Percentiles rank a stretch among this genome's conserved stretches.
phyloP scores from a whole-genome alignment of 2,329 filamentous ascomycete species.

The Microsporum canis region DNA sequence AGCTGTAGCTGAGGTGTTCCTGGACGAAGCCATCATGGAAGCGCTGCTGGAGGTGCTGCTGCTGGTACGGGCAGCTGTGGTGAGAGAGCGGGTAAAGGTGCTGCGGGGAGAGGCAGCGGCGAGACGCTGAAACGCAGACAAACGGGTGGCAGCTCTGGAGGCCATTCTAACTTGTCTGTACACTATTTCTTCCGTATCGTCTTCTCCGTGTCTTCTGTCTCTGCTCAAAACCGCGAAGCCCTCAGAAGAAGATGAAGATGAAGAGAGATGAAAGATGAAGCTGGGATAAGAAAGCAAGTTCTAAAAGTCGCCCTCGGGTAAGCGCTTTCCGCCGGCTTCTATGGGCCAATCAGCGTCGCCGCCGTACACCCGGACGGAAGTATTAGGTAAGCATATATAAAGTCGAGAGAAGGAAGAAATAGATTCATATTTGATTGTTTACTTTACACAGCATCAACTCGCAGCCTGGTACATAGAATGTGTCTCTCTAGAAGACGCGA shows the following conservation, averaged over 20 bases:
- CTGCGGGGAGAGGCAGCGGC: slow-evolving; percentile 25
- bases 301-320: slow-evolving; percentile 1
- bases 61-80: slow-evolving; percentile 1
- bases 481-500: slow-evolving; percentile 1
- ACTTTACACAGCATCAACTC: slow-evolving; percentile 3
- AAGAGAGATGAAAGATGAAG: background rate
- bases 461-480: background rate
- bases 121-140: slow-evolving; percentile 12
- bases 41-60: background rate
- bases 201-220: background rate
- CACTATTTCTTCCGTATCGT: background rate
- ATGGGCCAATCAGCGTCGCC: slow-evolving; percentile 1
- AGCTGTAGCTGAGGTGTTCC: slow-evolving; percentile 8
- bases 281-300: background rate
- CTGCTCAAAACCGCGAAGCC: too few relatives aligned
- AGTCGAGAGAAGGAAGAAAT: background rate
- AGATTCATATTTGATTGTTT: background rate
- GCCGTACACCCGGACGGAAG: background rate
- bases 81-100: background rate
- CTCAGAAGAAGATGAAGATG: background rate
- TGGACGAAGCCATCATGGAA: slow-evolving; percentile 6
- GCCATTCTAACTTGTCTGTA: background rate
- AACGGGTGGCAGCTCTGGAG: background rate
- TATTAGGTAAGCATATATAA: background rate
- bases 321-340: slow-evolving; percentile 3